These are phyloP conservation scores for Aspergillus vadensis DNA, from an alignment of 2,329 filamentous ascomycete species.

Conservation along the genomic window DNA sequence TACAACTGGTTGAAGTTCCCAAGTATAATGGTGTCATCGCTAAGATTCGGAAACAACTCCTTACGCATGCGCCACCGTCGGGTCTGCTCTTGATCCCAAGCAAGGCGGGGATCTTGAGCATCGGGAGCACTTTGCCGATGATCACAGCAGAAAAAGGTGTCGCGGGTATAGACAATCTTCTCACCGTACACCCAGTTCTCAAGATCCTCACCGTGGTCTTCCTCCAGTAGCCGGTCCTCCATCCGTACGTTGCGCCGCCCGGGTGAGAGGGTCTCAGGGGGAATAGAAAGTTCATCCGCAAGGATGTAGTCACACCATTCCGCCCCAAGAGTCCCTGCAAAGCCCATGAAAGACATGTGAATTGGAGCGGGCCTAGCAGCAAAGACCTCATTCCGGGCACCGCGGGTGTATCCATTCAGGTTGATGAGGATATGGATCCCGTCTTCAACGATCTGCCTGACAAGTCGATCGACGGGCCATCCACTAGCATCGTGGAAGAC, in stretches of 20 bases:
- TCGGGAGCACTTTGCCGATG: constrained; percentile 88
- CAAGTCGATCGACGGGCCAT: constrained; percentile 82
- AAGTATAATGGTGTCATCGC: constrained; percentile 83
- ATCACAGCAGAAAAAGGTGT: constrained; percentile 98
- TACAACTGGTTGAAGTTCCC: constrained; percentile 99
- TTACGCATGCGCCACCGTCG: constrained; percentile 91
- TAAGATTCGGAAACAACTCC: constrained; percentile 79
- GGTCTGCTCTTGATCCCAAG: constrained; percentile 81
- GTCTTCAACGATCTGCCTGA: constrained; percentile 83
- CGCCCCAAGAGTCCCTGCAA: constrained; percentile 90
- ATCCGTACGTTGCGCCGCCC: constrained; percentile 74
- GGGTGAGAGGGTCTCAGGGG: constrained; percentile 76
- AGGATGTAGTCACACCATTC: constrained; percentile 99
- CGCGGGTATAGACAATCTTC: constrained; percentile 90
- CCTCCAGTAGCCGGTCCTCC: constrained; percentile 64
- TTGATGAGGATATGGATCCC: constrained; percentile 94
- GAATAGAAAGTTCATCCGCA: constrained; percentile 85
- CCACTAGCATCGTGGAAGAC: constrained; percentile 84
- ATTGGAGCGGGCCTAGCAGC: constrained; percentile 91
- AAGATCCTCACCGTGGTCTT: constrained; percentile 67
- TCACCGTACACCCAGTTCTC: constrained; percentile 94
- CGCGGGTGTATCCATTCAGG: constrained; percentile 95
- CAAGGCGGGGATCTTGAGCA: constrained; percentile 63
- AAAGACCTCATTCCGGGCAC: constrained; percentile 96
- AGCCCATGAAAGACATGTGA: constrained; percentile 99